A percentile compares a stretch with the other conserved stretches of the same genome.
Conservation (phyloP, 306 rosid species). For the Glycine latifolia region DNA sequence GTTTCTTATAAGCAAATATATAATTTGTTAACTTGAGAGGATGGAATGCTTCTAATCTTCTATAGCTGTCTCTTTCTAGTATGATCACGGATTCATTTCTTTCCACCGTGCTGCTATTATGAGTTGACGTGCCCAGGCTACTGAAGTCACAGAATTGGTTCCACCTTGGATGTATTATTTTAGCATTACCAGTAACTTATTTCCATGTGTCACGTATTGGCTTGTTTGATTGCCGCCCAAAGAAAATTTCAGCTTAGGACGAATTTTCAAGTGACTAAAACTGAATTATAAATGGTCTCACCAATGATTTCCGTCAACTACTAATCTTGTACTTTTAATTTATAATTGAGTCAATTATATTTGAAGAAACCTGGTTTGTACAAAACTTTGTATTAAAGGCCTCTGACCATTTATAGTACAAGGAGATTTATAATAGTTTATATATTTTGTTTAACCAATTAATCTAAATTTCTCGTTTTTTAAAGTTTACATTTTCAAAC, state of each 20-base stretch:
- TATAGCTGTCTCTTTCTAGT: neutral
- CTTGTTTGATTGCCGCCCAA: neutral
- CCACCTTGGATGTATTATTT: neutral
- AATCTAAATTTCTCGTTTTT: too few relatives aligned
- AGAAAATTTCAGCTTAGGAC: neutral
- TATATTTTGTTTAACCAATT: too few relatives aligned
- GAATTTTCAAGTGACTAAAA: too few relatives aligned
- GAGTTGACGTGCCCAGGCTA: neutral
- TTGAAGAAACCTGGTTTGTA: neutral
- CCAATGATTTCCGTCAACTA: neutral
- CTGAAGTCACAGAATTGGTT: neutral
- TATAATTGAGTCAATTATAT: neutral
- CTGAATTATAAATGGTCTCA: neutral
- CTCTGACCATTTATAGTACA: too few relatives aligned
- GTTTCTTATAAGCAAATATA: slow-evolving; percentile 4
- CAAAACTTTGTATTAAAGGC: neutral
- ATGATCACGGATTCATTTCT: neutral
- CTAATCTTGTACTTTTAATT: neutral
- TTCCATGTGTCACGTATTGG: neutral
- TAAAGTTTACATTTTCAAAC: too few relatives aligned
- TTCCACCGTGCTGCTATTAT: neutral
- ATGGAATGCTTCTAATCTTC: neutral
- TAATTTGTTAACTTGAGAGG: neutral
- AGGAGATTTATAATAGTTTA: too few relatives aligned
- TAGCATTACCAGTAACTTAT: too few relatives aligned